Conservation (phyloP, 2,329 filamentous ascomycete genomes). For the Fusarium setosum region DNA sequence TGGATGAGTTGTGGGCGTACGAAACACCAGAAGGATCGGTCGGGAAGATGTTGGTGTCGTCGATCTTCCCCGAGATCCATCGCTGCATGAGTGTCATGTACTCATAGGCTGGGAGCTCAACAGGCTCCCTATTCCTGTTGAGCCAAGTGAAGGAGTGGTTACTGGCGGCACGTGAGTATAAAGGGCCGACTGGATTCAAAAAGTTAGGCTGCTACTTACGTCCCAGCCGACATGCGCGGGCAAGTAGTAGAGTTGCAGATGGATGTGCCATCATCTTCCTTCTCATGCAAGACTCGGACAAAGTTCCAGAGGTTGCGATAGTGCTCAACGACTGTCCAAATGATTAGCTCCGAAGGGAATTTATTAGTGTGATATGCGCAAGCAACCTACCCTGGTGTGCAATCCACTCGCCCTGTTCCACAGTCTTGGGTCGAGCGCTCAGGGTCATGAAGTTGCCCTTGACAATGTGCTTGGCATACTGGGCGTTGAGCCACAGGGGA, state of each 20-base stretch:
- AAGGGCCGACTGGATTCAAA: neutral
- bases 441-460: slow-evolving; percentile 99
- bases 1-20: slow-evolving; percentile 70
- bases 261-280: slow-evolving; percentile 79
- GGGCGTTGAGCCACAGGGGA: slow-evolving; percentile 77
- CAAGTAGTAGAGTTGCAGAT: slow-evolving; percentile 89
- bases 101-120: slow-evolving; percentile 90
- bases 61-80: slow-evolving; percentile 97
- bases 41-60: slow-evolving; percentile 89
- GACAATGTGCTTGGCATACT: slow-evolving; percentile 87
- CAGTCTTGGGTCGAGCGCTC: slow-evolving; percentile 91
- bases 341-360: neutral
- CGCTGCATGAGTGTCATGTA: slow-evolving; percentile 97
- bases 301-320: slow-evolving; percentile 91
- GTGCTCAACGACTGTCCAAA: slow-evolving; percentile 82
- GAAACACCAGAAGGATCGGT: slow-evolving; percentile 81
- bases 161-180: slow-evolving; percentile 49
- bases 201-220: slow-evolving; percentile 67
- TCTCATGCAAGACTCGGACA: slow-evolving; percentile 88
- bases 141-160: slow-evolving; percentile 98
- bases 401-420: slow-evolving; percentile 95
- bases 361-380: neutral
- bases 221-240: slow-evolving; percentile 93
- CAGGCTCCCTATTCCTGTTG: slow-evolving; percentile 85
- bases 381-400: slow-evolving; percentile 83